Conservation (phyloP, 192 early-diverging fungal genomes). For the Anaeromyces robustus region DNA sequence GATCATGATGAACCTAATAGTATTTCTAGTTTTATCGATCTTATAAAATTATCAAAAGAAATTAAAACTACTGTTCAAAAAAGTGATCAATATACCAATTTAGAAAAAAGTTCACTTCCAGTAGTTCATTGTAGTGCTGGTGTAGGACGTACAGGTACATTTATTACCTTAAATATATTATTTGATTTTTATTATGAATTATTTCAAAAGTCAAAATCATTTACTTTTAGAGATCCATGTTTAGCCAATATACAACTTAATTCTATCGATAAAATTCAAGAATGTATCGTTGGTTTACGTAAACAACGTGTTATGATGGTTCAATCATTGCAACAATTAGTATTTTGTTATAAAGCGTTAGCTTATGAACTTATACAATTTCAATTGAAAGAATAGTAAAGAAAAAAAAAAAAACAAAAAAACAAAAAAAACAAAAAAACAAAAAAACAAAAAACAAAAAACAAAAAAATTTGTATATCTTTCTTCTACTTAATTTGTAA, state of each 20-base stretch:
- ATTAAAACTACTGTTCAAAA: background rate
- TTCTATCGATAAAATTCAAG: background rate
- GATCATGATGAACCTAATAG: background rate
- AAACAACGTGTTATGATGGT: conserved; percentile 68
- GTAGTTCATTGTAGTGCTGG: conserved; percentile 41
- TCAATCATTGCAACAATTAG: conserved; percentile 67
- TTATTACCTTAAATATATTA: conserved; percentile 21
- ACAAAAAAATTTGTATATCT: no score
- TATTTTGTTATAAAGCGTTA: conserved; percentile 63
- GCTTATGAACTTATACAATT: background rate
- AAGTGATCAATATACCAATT: background rate
- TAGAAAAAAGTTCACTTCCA: conserved; percentile 11
- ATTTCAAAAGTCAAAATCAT: conserved; percentile 2
- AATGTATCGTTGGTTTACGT: conserved; percentile 23
- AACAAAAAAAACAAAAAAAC: no score
- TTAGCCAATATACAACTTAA: background rate
- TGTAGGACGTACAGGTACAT: conserved; percentile 37
- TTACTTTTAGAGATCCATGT: background rate
- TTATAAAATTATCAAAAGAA: background rate
- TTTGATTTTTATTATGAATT: background rate
- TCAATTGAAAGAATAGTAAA: background rate
- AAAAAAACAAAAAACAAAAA: no score
- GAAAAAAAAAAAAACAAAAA: no score
- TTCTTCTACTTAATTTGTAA: no score
- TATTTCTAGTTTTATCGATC: background rate